Evolutionary conservation across 1,139 yeast genomes (phyloP).

Genomic region (Geotrichum armillariae): DNA sequence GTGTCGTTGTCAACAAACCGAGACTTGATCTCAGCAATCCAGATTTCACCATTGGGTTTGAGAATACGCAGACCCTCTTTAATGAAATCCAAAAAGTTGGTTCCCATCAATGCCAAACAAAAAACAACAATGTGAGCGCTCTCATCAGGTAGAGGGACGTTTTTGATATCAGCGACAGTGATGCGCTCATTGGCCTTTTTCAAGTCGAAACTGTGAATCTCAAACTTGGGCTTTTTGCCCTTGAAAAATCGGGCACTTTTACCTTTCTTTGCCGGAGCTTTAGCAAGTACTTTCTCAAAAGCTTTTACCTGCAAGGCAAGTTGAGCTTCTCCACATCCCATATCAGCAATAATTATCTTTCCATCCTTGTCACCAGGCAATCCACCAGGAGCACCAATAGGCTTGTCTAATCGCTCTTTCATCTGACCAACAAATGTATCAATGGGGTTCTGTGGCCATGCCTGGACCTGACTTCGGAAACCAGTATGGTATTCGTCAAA

Average conservation of each 20-base stretch:
- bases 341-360: slow-evolving; percentile 81
- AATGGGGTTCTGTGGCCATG: slow-evolving; percentile 99
- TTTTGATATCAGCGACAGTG: slow-evolving; percentile 91
- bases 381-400: slow-evolving; percentile 93
- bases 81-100: slow-evolving; percentile 88
- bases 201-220: slow-evolving; percentile 87
- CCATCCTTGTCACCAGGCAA: slow-evolving; percentile 55
- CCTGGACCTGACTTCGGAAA: slow-evolving; percentile 87
- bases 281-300: slow-evolving; percentile 38
- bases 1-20: slow-evolving; percentile 67
- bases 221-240: slow-evolving; percentile 42
- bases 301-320: slow-evolving; percentile 54
- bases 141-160: slow-evolving; percentile 79
- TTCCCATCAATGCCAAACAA: slow-evolving; percentile 96
- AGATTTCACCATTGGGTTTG: slow-evolving; percentile 88
- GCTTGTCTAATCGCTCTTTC: slow-evolving; percentile 58
- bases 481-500: slow-evolving; percentile 96
- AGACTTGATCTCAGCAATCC: slow-evolving; percentile 98
- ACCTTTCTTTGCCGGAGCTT: slow-evolving; percentile 41
- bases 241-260: slow-evolving; percentile 33
- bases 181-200: slow-evolving; percentile 83
- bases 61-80: slow-evolving; percentile 85
- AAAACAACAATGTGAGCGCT: slow-evolving; percentile 85
- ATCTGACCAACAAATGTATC: slow-evolving; percentile 79
- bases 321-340: slow-evolving; percentile 99